phyloP scores from a whole-genome alignment of 1,139 yeast species.

The Kodamaea plutei region DNA sequence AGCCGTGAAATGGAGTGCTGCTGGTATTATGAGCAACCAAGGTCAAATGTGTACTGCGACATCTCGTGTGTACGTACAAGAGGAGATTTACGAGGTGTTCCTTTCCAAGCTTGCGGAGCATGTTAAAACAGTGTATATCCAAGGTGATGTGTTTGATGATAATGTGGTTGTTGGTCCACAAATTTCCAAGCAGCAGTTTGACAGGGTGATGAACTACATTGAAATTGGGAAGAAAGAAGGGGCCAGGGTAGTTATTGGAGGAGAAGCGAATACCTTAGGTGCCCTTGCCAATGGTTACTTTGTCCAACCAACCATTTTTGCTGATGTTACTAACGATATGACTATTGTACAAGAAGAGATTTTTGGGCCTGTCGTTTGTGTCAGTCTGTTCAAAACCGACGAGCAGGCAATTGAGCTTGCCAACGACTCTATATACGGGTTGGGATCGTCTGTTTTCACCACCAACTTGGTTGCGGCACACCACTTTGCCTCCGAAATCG shows the following conservation, averaged over 20 bases:
- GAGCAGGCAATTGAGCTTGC: constrained; percentile 51
- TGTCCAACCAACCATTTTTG: constrained; percentile 52
- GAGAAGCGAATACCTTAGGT: constrained; percentile 36
- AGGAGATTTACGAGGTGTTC: constrained; percentile 44
- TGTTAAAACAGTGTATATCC: constrained; percentile 43
- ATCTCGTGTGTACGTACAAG: constrained; percentile 44
- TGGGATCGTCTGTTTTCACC: constrained; percentile 40
- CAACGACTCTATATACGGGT: constrained; percentile 52
- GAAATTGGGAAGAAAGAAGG: constrained; percentile 55
- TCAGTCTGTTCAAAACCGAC: constrained; percentile 49
- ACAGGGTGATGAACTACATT: constrained; percentile 51
- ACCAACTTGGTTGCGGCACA: constrained; percentile 35
- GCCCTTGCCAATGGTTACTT: constrained; percentile 42
- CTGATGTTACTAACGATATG: constrained; percentile 50
- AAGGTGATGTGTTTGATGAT: constrained; percentile 57
- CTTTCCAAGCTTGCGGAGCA: constrained; percentile 33
- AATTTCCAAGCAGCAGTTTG: constrained; percentile 64
- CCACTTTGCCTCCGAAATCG: constrained; percentile 39
- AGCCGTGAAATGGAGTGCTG: constrained; percentile 82
- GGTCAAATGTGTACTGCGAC: constrained; percentile 49
- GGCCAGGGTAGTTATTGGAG: constrained; percentile 47
- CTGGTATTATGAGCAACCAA: constrained; percentile 78
- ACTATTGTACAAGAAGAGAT: constrained; percentile 55
- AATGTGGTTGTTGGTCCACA: constrained; percentile 74
- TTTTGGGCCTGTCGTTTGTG: constrained; percentile 57